Evolutionary conservation across 2,329 filamentous ascomycete species (phyloP), one percentile per base, ranked within the genome.

Genomic region (Stagonosporopsis rhizophila): DNA sequence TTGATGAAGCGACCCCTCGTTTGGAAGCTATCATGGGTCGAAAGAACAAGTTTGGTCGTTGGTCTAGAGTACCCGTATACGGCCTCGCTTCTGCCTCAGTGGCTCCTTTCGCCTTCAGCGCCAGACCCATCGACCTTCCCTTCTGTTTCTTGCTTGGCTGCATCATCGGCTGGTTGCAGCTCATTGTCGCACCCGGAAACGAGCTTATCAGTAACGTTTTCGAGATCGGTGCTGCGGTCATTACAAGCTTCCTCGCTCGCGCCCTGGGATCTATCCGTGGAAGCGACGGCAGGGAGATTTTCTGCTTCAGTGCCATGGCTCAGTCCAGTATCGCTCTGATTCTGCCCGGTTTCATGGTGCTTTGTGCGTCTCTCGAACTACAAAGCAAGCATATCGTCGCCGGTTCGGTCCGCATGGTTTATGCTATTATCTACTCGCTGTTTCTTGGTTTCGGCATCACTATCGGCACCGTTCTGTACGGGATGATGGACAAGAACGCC

Each of bases 91-190:
- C 89, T 12, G 88, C 87, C 0, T 85, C 82, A 6, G 91, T 95
- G 1, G 91, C 89, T 0, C 90, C 90, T 0, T 95, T 95, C 67
- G 90, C 89, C 3, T 96, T 95, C 69, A 80, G 87, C 52, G 90
- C 89, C 2, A 85, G 90, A 3, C 85, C 88, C 37, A 89, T 94
- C 66, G 92, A 96, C 71, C 79, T 95, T 56, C 90, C 90, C 0
- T 83, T 93, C 25, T 87, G 87, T 19, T 95, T 95, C 71, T 52
- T 91, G 0, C 82, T 96, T 0, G 91, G 92, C 2, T 88, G 85
- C 67, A 78, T 93, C 17, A 82, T 96, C 0, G 91, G 91, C 1
- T 76, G 88, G 50, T 79, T 96, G 44, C 90, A 95, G 68, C 84
- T 94, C 9, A 84, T 91, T 25, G 78, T 92, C 5, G 88, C 90